A percentile compares a stretch with the other conserved stretches of the same genome.
Evolutionary conservation across 1,139 yeast species (phyloP).

Genomic region (Casaregolazyma suthepensis): DNA sequence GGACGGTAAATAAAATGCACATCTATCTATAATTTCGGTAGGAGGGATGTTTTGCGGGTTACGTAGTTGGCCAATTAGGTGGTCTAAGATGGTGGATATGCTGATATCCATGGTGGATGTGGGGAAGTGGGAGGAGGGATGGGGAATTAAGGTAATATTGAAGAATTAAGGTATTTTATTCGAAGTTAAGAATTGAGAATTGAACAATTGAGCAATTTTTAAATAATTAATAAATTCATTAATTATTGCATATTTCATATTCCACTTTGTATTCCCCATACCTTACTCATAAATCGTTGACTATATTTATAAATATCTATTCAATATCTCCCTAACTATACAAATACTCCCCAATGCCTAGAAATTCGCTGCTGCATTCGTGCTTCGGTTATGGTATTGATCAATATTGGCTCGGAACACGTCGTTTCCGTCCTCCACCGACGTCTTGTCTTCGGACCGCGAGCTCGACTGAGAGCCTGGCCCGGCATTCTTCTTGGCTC

Average conservation of each 20-base stretch:
- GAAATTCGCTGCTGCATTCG: conserved; percentile 34
- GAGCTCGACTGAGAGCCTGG: conserved; percentile 1
- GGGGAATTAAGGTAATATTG: not conserved
- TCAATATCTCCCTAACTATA: not conserved
- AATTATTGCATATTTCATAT: too few species aligned
- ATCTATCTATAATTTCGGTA: conserved; percentile 20
- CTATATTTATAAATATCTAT: not conserved
- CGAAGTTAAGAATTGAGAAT: too few species aligned
- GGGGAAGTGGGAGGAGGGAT: not conserved
- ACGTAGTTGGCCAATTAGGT: conserved; percentile 12
- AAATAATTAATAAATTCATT: too few species aligned
- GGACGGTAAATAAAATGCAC: conserved; percentile 56
- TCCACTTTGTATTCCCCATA: not conserved
- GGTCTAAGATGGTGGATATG: conserved; percentile 9
- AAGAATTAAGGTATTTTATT: not conserved
- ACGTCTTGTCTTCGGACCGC: conserved; percentile 15
- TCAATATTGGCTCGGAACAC: conserved; percentile 36
- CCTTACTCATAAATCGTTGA: not conserved
- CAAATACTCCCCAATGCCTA: conserved; percentile 10
- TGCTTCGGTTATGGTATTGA: conserved; percentile 32
- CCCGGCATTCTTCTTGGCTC: conserved; percentile 19
- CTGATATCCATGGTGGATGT: conserved; percentile 7
- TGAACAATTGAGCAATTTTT: too few species aligned
- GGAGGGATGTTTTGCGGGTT: not conserved
- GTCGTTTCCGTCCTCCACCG: conserved; percentile 27